Conservation (phyloP, 441 rosid genomes). For the Rhodomyrtus psidioides region DNA sequence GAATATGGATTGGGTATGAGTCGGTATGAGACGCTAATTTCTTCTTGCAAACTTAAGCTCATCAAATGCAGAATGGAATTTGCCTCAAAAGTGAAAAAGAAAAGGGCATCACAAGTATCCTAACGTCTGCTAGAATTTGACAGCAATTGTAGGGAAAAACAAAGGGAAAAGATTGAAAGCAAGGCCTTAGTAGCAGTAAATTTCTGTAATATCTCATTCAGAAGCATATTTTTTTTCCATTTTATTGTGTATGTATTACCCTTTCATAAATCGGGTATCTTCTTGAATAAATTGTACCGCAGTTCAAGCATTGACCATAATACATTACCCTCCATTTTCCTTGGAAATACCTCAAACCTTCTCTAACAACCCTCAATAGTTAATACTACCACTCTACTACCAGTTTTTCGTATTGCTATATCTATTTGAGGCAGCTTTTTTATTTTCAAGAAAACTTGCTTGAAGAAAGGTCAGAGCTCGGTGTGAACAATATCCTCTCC, state of each 20-base stretch:
- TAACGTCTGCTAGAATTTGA: neutral
- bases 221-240: neutral
- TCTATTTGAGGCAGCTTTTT: neutral
- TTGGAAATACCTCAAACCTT: conserved; percentile 20
- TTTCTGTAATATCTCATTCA: neutral
- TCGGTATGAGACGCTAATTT: neutral
- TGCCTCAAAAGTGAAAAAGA: neutral
- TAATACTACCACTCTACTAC: conserved; percentile 3
- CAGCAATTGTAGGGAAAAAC: neutral
- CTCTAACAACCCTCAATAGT: conserved; percentile 17
- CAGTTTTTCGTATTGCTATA: neutral
- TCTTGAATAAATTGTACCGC: neutral
- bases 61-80: neutral
- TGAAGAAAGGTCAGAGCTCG: conserved; percentile 41
- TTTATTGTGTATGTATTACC: neutral
- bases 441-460: neutral
- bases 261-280: neutral
- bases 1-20: too few species aligned
- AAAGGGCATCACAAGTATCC: neutral
- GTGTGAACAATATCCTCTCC: conserved; percentile 35
- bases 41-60: neutral
- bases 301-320: neutral
- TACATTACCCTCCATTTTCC: conserved; percentile 13
- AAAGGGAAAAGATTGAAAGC: neutral
- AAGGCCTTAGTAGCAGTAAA: neutral